A percentile compares a stretch with the other conserved stretches of the same genome.
These are phyloP conservation scores for Ophiostoma perfectum DNA, from an alignment of 2,329 filamentous ascomycete species.

Conservation along the genomic window DNA sequence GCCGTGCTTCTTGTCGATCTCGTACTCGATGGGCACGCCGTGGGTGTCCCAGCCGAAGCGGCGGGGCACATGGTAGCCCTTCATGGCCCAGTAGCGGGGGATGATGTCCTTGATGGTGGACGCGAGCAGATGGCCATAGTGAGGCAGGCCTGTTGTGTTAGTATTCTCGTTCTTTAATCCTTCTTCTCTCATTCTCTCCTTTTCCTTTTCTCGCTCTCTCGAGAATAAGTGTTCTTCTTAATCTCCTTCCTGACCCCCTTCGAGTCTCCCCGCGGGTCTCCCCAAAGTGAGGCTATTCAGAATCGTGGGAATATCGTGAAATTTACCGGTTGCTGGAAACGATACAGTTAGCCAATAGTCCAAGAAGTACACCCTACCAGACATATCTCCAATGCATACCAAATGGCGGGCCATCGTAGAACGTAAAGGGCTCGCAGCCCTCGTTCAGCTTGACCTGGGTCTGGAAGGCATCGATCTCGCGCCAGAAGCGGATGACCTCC, in stretches of 20 bases:
- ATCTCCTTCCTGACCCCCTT: no score
- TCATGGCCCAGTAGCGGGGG: constrained; percentile 78
- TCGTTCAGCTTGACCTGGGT: constrained; percentile 69
- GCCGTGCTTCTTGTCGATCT: constrained; percentile 93
- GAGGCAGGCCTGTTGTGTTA: constrained; percentile 34
- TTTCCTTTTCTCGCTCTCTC: background rate
- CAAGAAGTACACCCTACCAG: background rate
- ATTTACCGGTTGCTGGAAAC: constrained; percentile 17
- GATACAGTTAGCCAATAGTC: background rate
- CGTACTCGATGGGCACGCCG: constrained; percentile 89
- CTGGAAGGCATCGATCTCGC: constrained; percentile 85
- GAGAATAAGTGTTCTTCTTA: no score
- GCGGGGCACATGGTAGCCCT: constrained; percentile 79
- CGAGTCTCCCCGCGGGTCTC: no score
- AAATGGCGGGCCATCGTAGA: constrained; percentile 85
- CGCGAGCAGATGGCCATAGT: constrained; percentile 70
- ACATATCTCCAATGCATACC: constrained; percentile 42
- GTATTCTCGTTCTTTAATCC: background rate
- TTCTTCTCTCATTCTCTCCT: background rate
- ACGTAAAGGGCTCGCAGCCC: constrained; percentile 79
- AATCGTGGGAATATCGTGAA: background rate
- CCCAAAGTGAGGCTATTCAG: background rate
- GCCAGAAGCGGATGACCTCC: constrained; percentile 77
- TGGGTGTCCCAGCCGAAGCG: constrained; percentile 95
- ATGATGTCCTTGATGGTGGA: constrained; percentile 98